Base-by-base conservation (phyloP, 306 rosid species). In the Trifolium dubium region DNA sequence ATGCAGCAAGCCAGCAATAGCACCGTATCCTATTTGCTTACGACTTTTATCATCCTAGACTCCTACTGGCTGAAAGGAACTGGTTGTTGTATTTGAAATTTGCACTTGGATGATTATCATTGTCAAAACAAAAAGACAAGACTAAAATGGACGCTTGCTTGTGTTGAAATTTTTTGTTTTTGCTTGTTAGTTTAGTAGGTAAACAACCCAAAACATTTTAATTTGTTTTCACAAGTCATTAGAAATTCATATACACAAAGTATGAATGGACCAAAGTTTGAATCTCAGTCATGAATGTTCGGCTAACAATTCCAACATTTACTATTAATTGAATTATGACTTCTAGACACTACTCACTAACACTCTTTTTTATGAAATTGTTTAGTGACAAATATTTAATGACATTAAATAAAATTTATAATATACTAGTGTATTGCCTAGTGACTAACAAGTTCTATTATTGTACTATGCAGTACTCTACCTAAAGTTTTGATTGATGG, bases 401-500 rank as follows among this genome's bases (percentile, higher is more conserved):
- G 18, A 59, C 39, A 30, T 30, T 2, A 59, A 29, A 6, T 2
- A 59, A 29, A 6, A 11, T 19, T 29, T 18, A 5, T 7, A 19
- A 35, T 37, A 14, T 13, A n/a, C 1, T 17, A 6, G 11, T 66
- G 19, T 66, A 14, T 53, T 53, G 64, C 41, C 41, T 54, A 32
- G 28, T 32, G 23, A 50, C 64, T 43, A 72, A 29, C 23, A 17
- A 70, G 13, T 44, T 10, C 63, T n/a, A 13, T 43, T 13, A 43
- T 76, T 8, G 34, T 30, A 3, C 41, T 18, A 43, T 78, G 81
- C 63, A 83, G 85, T n/a, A 65, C 43, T 37, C 64, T 77, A 30
- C 91, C 94, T 5, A 89, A 63, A 70, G 86, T 89, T 13, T 37
- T 87, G 30, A 85, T 89, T 32, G 94, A 89, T 66, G 94, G 94